A percentile compares a stretch with the other conserved stretches of the same genome.
phyloP scores from a whole-genome alignment of 2,329 filamentous ascomycete species.

The Beauveria asiatica region DNA sequence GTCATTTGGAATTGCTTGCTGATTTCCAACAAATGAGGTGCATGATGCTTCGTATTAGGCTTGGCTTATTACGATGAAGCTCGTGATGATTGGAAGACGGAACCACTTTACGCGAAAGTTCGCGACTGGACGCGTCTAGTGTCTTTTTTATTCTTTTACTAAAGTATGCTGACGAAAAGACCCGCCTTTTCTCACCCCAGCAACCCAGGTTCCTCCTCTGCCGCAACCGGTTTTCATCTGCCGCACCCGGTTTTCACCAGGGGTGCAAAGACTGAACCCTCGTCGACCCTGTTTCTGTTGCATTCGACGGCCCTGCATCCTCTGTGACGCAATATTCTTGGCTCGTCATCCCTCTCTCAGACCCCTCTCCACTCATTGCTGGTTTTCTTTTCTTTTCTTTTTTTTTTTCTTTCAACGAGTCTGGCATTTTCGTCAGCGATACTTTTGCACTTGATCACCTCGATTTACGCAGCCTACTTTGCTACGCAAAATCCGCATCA shows the following conservation, averaged over 20 bases:
- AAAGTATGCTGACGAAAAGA: neutral
- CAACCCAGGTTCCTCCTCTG: neutral
- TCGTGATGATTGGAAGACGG: too few species aligned
- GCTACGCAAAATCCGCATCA: neutral
- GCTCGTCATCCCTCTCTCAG: neutral
- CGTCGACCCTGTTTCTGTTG: neutral
- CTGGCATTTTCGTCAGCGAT: neutral
- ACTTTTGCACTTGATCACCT: neutral
- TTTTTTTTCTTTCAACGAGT: neutral
- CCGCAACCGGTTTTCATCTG: neutral
- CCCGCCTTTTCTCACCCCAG: neutral
- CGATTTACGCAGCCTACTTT: neutral
- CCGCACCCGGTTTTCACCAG: neutral
- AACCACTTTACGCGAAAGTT: conserved; percentile 14
- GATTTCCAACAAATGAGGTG: too few species aligned
- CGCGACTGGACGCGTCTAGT: conserved; percentile 13
- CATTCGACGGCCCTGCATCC: conserved; percentile 2
- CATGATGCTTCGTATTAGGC: too few species aligned
- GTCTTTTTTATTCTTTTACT: too few species aligned
- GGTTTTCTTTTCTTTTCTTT: neutral
- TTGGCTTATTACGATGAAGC: too few species aligned
- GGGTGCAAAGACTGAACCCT: neutral
- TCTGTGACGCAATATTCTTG: conserved; percentile 10
- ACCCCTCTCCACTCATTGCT: conserved; percentile 5
- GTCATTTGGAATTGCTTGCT: too few species aligned